phyloP scores from a whole-genome alignment of 164 flowering plant genomes.

The Sedum album region DNA sequence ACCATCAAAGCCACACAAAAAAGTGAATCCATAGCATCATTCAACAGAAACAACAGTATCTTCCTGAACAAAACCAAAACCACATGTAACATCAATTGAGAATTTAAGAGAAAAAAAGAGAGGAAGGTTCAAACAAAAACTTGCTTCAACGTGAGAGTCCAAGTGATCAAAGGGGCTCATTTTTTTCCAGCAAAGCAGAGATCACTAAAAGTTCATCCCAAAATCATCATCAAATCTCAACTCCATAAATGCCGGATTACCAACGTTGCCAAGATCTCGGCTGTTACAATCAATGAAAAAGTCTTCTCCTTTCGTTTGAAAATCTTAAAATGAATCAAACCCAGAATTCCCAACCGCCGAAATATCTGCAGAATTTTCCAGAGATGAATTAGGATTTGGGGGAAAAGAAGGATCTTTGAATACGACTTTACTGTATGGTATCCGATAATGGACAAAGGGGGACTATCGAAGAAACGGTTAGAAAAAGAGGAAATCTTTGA shows the following conservation, averaged over 20 bases:
- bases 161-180: background rate
- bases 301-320: background rate
- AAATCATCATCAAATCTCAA: background rate
- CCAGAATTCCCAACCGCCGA: background rate
- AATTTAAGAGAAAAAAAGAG: background rate
- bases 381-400: background rate
- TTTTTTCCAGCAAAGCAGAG: background rate
- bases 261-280: background rate
- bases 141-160: slow-evolving; percentile 7
- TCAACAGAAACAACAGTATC: background rate
- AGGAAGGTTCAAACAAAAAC: background rate
- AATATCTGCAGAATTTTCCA: background rate
- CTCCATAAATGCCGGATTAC: background rate
- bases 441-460: background rate
- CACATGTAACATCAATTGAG: no score
- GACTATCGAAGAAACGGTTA: background rate
- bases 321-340: background rate
- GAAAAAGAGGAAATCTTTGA: background rate
- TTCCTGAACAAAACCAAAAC: background rate
- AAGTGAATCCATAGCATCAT: background rate
- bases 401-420: background rate
- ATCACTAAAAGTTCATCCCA: background rate
- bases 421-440: background rate
- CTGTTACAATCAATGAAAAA: background rate
- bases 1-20: background rate